phyloP scores from a whole-genome alignment of 192 early-diverging fungal species.

The Geosiphon pyriformis region DNA sequence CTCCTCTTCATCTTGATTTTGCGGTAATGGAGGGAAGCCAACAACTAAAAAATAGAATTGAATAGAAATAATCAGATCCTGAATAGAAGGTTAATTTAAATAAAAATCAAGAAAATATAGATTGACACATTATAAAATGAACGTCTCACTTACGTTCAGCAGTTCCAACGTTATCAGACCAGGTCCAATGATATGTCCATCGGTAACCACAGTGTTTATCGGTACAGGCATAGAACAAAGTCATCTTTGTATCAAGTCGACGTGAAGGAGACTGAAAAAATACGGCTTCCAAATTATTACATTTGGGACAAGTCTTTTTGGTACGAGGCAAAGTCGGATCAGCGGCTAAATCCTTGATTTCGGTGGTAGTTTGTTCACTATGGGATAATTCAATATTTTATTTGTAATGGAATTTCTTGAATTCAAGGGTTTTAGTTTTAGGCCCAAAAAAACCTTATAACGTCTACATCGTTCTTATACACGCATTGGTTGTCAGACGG shows the following conservation, averaged over 20 bases:
- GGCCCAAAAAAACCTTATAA: constrained; percentile 30
- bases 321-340: constrained; percentile 49
- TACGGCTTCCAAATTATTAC: constrained; percentile 56
- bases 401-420: background rate
- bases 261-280: constrained; percentile 68
- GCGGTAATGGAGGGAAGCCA: background rate
- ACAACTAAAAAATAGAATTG: background rate
- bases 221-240: constrained; percentile 73
- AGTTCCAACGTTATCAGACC: background rate
- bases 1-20: background rate
- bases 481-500: constrained; percentile 65
- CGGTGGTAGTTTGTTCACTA: constrained; percentile 2
- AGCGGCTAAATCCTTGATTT: background rate
- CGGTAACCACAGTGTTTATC: constrained; percentile 63
- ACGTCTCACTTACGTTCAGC: background rate
- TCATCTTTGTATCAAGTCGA: constrained; percentile 66
- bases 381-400: background rate
- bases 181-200: constrained; percentile 39
- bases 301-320: constrained; percentile 54
- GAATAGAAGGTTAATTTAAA: too few species aligned
- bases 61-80: background rate
- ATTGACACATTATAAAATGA: background rate
- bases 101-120: too few species aligned
- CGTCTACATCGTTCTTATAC: constrained; percentile 67
- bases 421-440: background rate